A percentile compares a stretch with the other conserved stretches of the same genome.
Evolutionary conservation across 352 stramenopile species (phyloP).

Genomic region (Pilasporangium apinafurcum): DNA sequence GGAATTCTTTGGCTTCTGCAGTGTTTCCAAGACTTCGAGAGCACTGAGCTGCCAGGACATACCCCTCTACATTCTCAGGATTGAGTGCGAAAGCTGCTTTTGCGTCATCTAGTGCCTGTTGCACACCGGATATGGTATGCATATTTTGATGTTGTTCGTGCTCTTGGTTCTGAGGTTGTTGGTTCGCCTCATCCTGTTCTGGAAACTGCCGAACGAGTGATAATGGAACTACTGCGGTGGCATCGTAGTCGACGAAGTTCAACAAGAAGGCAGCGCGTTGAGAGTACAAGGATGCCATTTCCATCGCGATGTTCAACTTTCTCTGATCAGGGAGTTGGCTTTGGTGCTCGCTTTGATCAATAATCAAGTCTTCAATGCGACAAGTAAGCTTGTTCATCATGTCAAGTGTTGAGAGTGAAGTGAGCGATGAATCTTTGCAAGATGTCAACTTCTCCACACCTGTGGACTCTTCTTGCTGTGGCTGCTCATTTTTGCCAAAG

Average conservation of each 20-base stretch:
- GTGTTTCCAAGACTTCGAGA: constrained; percentile 29
- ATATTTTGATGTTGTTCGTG: constrained; percentile 3
- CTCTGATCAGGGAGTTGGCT: too few species aligned
- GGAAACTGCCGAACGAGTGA: constrained; percentile 1
- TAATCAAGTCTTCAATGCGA: too few species aligned
- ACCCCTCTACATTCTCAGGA: not conserved
- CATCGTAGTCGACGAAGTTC: constrained; percentile 32
- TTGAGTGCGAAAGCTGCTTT: constrained; percentile 10
- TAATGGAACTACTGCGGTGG: constrained; percentile 9
- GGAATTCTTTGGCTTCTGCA: constrained; percentile 18
- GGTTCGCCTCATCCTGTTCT: constrained; percentile 7
- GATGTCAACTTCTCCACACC: too few species aligned
- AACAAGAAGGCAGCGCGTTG: constrained; percentile 27
- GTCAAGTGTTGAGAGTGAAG: too few species aligned
- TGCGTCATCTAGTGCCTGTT: constrained; percentile 37
- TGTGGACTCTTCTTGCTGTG: too few species aligned
- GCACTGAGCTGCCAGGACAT: constrained; percentile 31
- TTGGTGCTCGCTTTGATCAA: too few species aligned
- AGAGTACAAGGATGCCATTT: constrained; percentile 21
- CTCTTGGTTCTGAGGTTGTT: constrained; percentile 4
- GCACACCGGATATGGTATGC: constrained; percentile 15
- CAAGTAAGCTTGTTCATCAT: too few species aligned
- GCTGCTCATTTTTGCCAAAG: too few species aligned
- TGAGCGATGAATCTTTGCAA: too few species aligned
- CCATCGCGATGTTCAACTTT: too few species aligned